Conservation (phyloP, 1,139 yeast genomes). For the Candida tropicalis region DNA sequence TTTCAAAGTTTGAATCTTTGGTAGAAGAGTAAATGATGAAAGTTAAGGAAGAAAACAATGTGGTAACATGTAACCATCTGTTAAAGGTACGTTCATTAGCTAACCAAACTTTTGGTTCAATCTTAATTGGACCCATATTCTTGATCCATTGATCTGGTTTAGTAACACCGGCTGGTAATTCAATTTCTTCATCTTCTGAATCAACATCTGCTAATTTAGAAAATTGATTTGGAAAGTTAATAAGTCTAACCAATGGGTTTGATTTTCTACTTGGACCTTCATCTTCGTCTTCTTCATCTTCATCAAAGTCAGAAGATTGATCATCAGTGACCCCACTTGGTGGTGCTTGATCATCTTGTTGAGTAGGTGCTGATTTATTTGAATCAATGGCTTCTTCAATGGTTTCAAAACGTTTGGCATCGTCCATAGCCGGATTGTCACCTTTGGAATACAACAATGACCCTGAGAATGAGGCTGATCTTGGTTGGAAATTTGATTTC, state of each 20-base stretch:
- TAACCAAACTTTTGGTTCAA: conserved; percentile 97
- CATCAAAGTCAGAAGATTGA: conserved; percentile 23
- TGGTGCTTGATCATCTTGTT: not conserved
- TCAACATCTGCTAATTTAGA: conserved; percentile 62
- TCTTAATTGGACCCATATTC: conserved; percentile 88
- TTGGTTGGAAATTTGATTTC: conserved; percentile 34
- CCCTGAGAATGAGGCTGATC: conserved; percentile 47
- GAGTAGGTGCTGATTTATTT: conserved; percentile 7
- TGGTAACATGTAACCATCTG: conserved; percentile 93
- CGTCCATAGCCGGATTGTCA: conserved; percentile 8
- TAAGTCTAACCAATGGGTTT: conserved; percentile 23
- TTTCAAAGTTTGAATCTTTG: conserved; percentile 57
- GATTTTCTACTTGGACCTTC: conserved; percentile 27
- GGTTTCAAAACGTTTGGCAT: conserved; percentile 13
- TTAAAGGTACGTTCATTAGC: conserved; percentile 97
- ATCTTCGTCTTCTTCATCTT: conserved; percentile 45
- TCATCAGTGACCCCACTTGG: conserved; percentile 16
- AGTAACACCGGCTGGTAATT: conserved; percentile 84
- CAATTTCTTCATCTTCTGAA: conserved; percentile 83
- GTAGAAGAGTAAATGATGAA: conserved; percentile 85
- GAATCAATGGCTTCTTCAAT: conserved; percentile 17
- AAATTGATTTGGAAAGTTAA: conserved; percentile 33
- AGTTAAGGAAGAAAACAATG: conserved; percentile 82
- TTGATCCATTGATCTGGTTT: conserved; percentile 80
- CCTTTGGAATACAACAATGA: conserved; percentile 26